These are phyloP conservation scores for Pyropia haitanensis DNA, from an alignment of 23 red algal genomes.

Conservation along the genomic window DNA sequence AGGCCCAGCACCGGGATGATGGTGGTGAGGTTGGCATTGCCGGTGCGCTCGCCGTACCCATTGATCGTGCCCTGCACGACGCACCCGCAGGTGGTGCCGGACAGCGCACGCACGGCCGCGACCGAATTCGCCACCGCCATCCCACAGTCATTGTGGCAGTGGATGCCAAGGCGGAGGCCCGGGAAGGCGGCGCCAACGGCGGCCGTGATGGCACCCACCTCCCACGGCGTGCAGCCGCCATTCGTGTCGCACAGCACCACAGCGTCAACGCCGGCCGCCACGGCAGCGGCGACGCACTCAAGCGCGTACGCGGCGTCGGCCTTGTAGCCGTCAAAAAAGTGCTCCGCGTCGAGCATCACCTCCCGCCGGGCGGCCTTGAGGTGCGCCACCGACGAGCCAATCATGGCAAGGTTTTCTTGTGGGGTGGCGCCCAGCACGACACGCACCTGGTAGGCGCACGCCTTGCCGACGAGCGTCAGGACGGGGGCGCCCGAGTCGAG, in stretches of 20 bases:
- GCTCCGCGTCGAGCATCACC: constrained; percentile 98
- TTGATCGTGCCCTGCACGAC: constrained; percentile 90
- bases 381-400: constrained; percentile 66
- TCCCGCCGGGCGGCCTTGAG: constrained; percentile 43
- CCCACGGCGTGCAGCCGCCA: constrained; percentile 85
- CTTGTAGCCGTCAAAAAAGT: constrained; percentile 97
- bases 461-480: constrained; percentile 92
- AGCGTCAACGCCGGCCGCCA: constrained; percentile 64
- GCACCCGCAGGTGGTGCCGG: constrained; percentile 23
- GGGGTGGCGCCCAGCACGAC: constrained; percentile 67
- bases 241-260: constrained; percentile 98
- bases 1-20: constrained; percentile 86
- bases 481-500: constrained; percentile 54
- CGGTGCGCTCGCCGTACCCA: constrained; percentile 95
- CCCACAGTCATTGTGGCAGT: constrained; percentile 99
- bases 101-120: constrained; percentile 56
- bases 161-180: constrained; percentile 56
- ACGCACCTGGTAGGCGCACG: constrained; percentile 63
- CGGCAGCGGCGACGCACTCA: constrained; percentile 60
- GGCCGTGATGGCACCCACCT: constrained; percentile 38
- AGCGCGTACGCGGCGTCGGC: constrained; percentile 54
- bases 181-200: constrained; percentile 43
- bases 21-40: constrained; percentile 92
- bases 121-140: constrained; percentile 93
- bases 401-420: constrained; percentile 93